These are phyloP conservation scores for Dipodascopsis tothii DNA, from an alignment of 805 yeast genomes.

Conservation along the genomic window DNA sequence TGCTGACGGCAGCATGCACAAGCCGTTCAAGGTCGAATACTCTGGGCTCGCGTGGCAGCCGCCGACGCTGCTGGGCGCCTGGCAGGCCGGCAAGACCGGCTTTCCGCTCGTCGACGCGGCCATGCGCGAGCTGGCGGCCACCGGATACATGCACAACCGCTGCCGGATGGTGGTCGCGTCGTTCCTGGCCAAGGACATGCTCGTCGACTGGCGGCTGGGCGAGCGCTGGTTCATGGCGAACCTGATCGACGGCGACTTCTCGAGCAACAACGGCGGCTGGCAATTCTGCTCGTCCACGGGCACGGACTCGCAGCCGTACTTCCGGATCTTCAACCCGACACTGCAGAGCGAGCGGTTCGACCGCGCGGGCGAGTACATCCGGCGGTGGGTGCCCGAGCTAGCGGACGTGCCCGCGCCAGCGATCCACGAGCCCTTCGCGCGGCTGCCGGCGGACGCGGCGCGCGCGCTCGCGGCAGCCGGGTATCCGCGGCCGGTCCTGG, in stretches of 20 bases:
- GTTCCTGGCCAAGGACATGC: conserved; percentile 43
- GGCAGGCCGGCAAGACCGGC: conserved; percentile 52
- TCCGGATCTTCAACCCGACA: conserved; percentile 48
- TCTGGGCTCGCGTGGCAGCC: conserved; percentile 40
- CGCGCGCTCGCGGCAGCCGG: neutral
- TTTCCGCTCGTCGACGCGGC: conserved; percentile 52
- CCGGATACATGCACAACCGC: conserved; percentile 50
- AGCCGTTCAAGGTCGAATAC: conserved; percentile 42
- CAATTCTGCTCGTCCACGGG: conserved; percentile 48
- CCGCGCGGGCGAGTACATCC: conserved; percentile 41
- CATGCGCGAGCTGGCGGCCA: conserved; percentile 45
- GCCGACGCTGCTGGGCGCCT: conserved; percentile 37
- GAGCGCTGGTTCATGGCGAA: conserved; percentile 44
- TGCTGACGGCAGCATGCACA: conserved; percentile 34
- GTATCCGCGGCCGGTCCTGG: neutral
- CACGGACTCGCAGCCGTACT: conserved; percentile 51
- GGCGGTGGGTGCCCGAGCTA: conserved; percentile 46
- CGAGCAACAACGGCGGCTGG: conserved; percentile 55
- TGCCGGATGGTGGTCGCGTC: conserved; percentile 49
- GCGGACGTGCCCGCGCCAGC: conserved; percentile 29
- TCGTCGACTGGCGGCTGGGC: conserved; percentile 51
- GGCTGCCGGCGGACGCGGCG: neutral
- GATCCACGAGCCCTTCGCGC: conserved; percentile 33
- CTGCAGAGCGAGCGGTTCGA: conserved; percentile 46
- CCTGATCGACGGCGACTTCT: conserved; percentile 46